These are phyloP conservation scores for Rosa chinensis DNA, from an alignment of 306 rosid species.

Conservation along the genomic window DNA sequence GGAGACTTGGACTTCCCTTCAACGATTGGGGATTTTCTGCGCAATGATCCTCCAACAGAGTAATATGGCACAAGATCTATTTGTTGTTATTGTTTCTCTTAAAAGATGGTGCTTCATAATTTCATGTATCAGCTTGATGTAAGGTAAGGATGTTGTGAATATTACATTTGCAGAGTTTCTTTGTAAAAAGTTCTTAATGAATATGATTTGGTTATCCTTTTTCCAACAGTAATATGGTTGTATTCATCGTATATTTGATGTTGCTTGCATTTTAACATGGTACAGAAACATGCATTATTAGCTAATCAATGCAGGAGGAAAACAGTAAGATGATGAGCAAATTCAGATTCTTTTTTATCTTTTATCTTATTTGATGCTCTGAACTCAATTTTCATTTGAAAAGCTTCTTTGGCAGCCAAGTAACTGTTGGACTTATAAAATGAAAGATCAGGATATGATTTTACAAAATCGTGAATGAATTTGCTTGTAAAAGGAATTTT, in stretches of 20 bases:
- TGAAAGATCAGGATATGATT: neutral
- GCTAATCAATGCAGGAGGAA: neutral
- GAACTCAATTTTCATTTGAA: neutral
- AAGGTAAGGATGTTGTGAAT: neutral
- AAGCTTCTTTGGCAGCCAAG: neutral
- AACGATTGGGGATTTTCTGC: slow-evolving; percentile 65
- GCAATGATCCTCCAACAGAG: slow-evolving; percentile 53
- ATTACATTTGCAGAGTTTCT: neutral
- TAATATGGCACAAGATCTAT: slow-evolving; percentile 13
- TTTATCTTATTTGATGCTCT: neutral
- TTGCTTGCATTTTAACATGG: neutral
- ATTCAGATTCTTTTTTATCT: neutral
- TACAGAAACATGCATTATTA: neutral
- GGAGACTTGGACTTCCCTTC: slow-evolving; percentile 76
- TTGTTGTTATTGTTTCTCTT: neutral
- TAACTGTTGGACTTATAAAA: neutral
- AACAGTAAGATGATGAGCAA: neutral
- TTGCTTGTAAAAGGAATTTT: neutral
- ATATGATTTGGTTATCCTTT: neutral
- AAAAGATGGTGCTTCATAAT: neutral
- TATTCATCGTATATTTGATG: neutral
- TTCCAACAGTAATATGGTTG: neutral
- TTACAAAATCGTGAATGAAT: neutral
- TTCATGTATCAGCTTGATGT: neutral
- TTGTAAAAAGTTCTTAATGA: neutral